phyloP scores from a whole-genome alignment of 2,329 filamentous ascomycete genomes.

The Tolypocladium guangdongense region DNA sequence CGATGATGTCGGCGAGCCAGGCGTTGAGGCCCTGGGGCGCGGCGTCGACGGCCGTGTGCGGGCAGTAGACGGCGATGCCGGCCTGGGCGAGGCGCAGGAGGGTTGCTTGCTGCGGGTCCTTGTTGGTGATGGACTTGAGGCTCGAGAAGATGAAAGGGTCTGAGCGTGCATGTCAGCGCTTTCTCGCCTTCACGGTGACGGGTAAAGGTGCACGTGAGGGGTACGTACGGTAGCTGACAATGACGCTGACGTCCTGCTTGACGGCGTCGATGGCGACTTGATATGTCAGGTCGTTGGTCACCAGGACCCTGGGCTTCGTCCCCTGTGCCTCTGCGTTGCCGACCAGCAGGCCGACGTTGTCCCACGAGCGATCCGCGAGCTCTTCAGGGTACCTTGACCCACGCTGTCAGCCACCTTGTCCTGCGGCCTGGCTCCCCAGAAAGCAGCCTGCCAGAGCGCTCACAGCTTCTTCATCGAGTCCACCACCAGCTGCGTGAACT shows the following conservation, averaged over 20 bases:
- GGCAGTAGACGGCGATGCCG: conserved; percentile 90
- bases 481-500: conserved; percentile 53
- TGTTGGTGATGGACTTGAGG: conserved; percentile 76
- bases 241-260: conserved; percentile 58
- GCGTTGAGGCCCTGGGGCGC: conserved; percentile 78
- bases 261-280: conserved; percentile 88
- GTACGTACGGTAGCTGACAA: conserved; percentile 73
- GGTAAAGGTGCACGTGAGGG: too few relatives aligned
- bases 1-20: conserved; percentile 84
- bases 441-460: background rate
- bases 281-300: conserved; percentile 82
- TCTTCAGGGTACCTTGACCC: conserved; percentile 68
- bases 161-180: conserved; percentile 21
- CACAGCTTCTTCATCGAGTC: conserved; percentile 70
- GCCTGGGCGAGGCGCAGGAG: conserved; percentile 72
- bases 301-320: conserved; percentile 29
- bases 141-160: conserved; percentile 95
- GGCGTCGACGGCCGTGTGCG: conserved; percentile 90
- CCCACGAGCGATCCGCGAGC: conserved; percentile 81
- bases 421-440: background rate
- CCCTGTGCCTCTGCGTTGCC: conserved; percentile 27
- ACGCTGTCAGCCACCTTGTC: background rate
- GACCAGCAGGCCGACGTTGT: conserved; percentile 83
- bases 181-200: too few relatives aligned
- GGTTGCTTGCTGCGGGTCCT: conserved; percentile 76